A percentile compares a stretch with the other conserved stretches of the same genome.
These are phyloP conservation scores for Pisolithus microcarpus DNA, from an alignment of 768 basidiomycete genomes.

Conservation along the genomic window DNA sequence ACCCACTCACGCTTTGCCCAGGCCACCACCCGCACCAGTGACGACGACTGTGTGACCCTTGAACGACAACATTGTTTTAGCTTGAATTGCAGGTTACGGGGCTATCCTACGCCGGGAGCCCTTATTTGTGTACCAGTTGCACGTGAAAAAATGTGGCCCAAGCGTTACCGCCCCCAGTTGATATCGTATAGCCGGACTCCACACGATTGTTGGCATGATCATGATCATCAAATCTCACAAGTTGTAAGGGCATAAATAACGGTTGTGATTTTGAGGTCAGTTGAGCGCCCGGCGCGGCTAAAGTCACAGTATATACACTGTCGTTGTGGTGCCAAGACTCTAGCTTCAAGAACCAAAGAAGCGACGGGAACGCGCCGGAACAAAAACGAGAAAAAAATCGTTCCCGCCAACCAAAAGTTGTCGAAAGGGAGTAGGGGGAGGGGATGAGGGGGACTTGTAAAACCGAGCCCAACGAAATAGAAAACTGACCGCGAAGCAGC, in stretches of 20 bases:
- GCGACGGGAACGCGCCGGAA: conserved; percentile 25
- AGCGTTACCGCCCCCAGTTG: too few relatives aligned
- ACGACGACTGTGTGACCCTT: conserved; percentile 87
- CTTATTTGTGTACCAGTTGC: conserved; percentile 1
- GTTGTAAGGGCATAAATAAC: conserved; percentile 16
- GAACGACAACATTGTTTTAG: conserved; percentile 47
- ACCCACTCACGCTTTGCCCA: conserved; percentile 76
- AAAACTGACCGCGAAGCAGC: conserved; percentile 19
- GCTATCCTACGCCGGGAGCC: not conserved
- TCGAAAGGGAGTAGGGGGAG: conserved; percentile 6
- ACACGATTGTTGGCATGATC: not conserved
- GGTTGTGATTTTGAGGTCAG: conserved; percentile 14
- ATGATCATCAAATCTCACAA: too few relatives aligned
- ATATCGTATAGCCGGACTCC: not conserved
- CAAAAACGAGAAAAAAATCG: conserved; percentile 18
- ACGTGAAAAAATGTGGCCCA: conserved; percentile 8
- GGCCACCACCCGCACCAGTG: conserved; percentile 93
- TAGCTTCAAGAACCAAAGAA: conserved; percentile 13
- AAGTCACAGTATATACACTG: conserved; percentile 27
- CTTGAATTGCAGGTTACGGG: not conserved
- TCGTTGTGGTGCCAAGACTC: conserved; percentile 14
- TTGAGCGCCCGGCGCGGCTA: conserved; percentile 27
- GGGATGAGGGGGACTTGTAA: too few relatives aligned
- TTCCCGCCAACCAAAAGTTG: conserved; percentile 12
- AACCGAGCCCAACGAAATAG: conserved; percentile 19